Percentiles rank a stretch among this genome's conserved stretches.
Evolutionary conservation across 352 stramenopile genomes (phyloP).

Genomic region (Phytophthora podocarpi): DNA sequence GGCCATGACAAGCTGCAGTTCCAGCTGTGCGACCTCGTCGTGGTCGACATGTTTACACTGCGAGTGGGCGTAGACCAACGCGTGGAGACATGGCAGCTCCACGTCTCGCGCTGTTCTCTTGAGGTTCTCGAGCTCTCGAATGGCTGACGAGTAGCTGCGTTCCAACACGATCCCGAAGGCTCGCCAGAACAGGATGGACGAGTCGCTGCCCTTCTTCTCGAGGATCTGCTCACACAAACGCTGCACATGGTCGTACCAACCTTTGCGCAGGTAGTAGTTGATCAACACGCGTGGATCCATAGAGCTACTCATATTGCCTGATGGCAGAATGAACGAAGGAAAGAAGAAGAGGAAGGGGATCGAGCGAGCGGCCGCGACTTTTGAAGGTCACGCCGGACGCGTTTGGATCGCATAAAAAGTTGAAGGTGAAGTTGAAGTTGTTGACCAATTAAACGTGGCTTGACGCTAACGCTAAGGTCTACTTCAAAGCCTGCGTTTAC

Average conservation of each 20-base stretch:
- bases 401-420: no score
- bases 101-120: constrained; percentile 77
- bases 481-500: no score
- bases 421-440: constrained; percentile 31
- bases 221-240: constrained; percentile 81
- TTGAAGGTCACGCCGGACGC: constrained; percentile 14
- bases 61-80: constrained; percentile 77
- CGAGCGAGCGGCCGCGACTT: constrained; percentile 17
- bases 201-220: constrained; percentile 81
- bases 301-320: constrained; percentile 16
- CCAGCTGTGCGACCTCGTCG: constrained; percentile 77
- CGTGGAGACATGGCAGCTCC: constrained; percentile 78
- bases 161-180: constrained; percentile 84
- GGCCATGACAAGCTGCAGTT: constrained; percentile 81
- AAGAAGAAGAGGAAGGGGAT: neutral
- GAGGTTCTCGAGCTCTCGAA: constrained; percentile 86
- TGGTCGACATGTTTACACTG: constrained; percentile 81
- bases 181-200: constrained; percentile 86
- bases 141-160: constrained; percentile 76
- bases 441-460: constrained; percentile 10
- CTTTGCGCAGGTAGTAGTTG: constrained; percentile 90
- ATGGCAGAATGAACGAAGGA: no score
- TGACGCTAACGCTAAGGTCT: no score
- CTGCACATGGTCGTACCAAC: constrained; percentile 88
- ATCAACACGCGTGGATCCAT: constrained; percentile 76